phyloP scores from a whole-genome alignment of 179 eudicot genomes.

The Silene coronaria region DNA sequence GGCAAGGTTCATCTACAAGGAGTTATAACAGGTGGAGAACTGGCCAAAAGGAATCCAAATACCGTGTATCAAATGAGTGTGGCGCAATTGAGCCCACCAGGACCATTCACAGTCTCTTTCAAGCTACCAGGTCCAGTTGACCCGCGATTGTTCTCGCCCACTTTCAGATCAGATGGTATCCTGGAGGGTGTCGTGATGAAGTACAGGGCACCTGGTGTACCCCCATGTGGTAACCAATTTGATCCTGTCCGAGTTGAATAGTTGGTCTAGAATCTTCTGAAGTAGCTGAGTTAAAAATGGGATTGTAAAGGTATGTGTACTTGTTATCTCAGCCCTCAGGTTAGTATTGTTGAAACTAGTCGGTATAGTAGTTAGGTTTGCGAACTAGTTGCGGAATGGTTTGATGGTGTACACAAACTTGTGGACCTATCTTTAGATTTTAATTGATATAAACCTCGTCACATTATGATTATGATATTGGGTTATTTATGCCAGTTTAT shows the following conservation, averaged over 20 bases:
- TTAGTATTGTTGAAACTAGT: conserved; percentile 10
- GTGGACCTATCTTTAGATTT: conserved; percentile 7
- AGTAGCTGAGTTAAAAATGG: conserved; percentile 13
- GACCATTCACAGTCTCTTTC: conserved; percentile 71
- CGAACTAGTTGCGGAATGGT: not conserved
- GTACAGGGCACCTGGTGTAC: conserved; percentile 33
- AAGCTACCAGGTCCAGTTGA: conserved; percentile 80
- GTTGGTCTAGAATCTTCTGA: not conserved
- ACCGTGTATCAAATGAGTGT: conserved; percentile 26
- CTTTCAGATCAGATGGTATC: conserved; percentile 78
- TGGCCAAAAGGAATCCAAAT: conserved; percentile 32
- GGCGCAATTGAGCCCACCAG: conserved; percentile 70
- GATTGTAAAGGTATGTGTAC: conserved; percentile 19
- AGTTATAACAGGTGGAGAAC: conserved; percentile 55
- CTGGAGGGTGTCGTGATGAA: conserved; percentile 74
- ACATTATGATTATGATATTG: not conserved
- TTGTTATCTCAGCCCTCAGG: not conserved
- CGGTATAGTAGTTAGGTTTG: not conserved
- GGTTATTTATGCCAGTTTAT: not conserved
- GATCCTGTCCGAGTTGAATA: conserved; percentile 18
- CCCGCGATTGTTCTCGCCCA: conserved; percentile 71
- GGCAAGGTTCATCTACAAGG: conserved; percentile 71
- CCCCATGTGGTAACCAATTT: conserved; percentile 30
- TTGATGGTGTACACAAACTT: not conserved
- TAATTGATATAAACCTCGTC: not conserved